Percentiles rank a stretch among this genome's conserved stretches.
These are phyloP conservation scores for Castanospermum australe DNA, from an alignment of 306 rosid species.

Conservation along the genomic window DNA sequence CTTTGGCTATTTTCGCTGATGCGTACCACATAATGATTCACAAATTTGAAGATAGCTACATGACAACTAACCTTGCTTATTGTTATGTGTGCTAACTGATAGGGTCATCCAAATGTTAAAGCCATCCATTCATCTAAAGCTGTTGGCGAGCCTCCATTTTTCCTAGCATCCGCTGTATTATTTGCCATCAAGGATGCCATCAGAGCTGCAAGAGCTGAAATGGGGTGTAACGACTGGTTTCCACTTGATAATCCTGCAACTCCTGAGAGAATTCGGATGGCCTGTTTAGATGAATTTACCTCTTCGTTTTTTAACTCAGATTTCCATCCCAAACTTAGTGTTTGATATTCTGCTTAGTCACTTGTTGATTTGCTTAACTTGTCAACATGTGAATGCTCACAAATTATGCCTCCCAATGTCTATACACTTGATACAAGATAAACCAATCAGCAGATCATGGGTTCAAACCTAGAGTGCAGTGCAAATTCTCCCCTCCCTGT, in stretches of 20 bases:
- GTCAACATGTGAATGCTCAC: neutral
- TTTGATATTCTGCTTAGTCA: slow-evolving; percentile 37
- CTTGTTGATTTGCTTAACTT: neutral
- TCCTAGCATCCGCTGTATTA: slow-evolving; percentile 76
- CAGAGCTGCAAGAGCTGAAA: slow-evolving; percentile 72
- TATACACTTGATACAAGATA: neutral
- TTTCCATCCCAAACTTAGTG: slow-evolving; percentile 77
- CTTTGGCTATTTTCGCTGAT: neutral
- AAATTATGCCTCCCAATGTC: neutral
- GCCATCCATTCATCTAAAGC: slow-evolving; percentile 96
- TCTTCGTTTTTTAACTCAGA: slow-evolving; percentile 40
- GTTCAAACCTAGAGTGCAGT: neutral
- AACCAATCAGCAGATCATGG: neutral
- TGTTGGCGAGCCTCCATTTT: slow-evolving; percentile 98
- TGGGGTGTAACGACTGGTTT: slow-evolving; percentile 70
- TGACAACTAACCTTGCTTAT: neutral
- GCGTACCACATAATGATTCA: neutral
- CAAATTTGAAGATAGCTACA: neutral
- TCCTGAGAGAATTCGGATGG: slow-evolving; percentile 91
- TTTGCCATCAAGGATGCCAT: slow-evolving; percentile 92
- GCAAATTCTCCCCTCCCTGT: neutral
- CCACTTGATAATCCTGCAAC: slow-evolving; percentile 96
- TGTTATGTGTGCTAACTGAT: slow-evolving; percentile 21
- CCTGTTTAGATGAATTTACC: slow-evolving; percentile 76
- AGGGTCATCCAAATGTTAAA: slow-evolving; percentile 96